Evolutionary conservation across 305 asterid genomes (phyloP).

Genomic region (Plantago coronopus): DNA sequence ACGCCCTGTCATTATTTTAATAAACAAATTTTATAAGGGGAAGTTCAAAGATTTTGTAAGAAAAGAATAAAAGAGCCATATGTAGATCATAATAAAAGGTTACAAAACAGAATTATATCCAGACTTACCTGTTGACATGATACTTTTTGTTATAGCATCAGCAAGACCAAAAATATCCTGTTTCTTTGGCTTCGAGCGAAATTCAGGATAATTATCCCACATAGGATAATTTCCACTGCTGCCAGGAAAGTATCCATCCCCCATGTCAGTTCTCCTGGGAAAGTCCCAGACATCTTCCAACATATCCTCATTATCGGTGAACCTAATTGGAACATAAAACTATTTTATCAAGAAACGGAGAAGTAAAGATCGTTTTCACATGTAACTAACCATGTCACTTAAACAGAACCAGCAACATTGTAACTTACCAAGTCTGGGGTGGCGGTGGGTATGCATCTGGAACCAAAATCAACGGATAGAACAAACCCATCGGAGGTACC

Average conservation of each 20-base stretch:
- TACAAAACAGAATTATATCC: conserved; percentile 18
- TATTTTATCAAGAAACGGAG: conserved; percentile 19
- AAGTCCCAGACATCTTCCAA: conserved; percentile 85
- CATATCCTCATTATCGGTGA: conserved; percentile 92
- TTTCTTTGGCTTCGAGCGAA: conserved; percentile 63
- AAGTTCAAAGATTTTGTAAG: conserved; percentile 12
- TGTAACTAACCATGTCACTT: too few relatives aligned
- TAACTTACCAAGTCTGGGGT: conserved; percentile 70
- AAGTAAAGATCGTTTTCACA: conserved; percentile 1
- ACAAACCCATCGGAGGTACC: conserved; percentile 99
- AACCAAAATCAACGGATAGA: conserved; percentile 83
- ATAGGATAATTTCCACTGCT: conserved; percentile 55
- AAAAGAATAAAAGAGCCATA: neutral
- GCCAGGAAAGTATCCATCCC: conserved; percentile 62
- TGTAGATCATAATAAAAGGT: conserved; percentile 19
- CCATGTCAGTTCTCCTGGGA: conserved; percentile 47
- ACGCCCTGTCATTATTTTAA: conserved; percentile 51
- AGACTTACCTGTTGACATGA: conserved; percentile 69
- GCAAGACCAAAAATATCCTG: conserved; percentile 87
- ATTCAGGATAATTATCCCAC: conserved; percentile 86
- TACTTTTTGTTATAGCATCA: conserved; percentile 93
- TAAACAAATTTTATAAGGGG: conserved; percentile 26
- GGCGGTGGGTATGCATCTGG: conserved; percentile 98
- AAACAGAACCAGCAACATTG: conserved; percentile 15
- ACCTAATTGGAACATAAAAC: conserved; percentile 47